These are phyloP conservation scores for Bipolaris victoriae DNA, from an alignment of 2,329 filamentous ascomycete genomes.

Conservation along the genomic window DNA sequence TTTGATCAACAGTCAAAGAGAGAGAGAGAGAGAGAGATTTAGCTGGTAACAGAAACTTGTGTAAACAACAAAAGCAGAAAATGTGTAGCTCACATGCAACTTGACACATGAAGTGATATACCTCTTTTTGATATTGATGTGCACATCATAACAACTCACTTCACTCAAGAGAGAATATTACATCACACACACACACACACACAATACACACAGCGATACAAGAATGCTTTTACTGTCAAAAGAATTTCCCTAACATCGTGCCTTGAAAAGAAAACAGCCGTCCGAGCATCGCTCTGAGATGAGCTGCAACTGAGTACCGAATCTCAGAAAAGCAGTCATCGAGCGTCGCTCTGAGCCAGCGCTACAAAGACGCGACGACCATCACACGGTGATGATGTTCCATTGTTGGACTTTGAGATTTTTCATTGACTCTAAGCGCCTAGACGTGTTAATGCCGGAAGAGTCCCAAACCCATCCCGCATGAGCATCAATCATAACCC, in stretches of 20 bases:
- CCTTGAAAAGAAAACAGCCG: slow-evolving; percentile 67
- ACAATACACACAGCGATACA: not conserved
- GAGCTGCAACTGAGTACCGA: not conserved
- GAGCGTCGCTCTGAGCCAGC: slow-evolving; percentile 1
- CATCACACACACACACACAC: not conserved
- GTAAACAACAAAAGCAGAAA: not conserved
- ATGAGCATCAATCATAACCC: slow-evolving; percentile 46
- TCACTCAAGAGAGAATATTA: not conserved
- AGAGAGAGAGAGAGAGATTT: not conserved
- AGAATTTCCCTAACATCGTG: not conserved
- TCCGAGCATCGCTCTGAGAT: not conserved
- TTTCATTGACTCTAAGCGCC: slow-evolving; percentile 54
- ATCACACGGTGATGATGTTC: slow-evolving; percentile 13
- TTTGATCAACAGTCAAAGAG: not conserved
- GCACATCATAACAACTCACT: not conserved
- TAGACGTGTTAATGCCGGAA: slow-evolving; percentile 51
- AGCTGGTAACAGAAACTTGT: not conserved
- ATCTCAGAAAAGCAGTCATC: not conserved
- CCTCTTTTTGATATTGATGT: not conserved
- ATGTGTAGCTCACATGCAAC: no score
- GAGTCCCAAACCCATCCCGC: slow-evolving; percentile 45
- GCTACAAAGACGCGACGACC: slow-evolving; percentile 2
- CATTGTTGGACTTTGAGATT: slow-evolving; percentile 47
- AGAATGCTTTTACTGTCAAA: not conserved
- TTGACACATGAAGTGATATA: no score